Evolutionary conservation across 805 yeast species (phyloP), one percentile per base, ranked within the genome.

Genomic region (Kuraishia borneana): DNA sequence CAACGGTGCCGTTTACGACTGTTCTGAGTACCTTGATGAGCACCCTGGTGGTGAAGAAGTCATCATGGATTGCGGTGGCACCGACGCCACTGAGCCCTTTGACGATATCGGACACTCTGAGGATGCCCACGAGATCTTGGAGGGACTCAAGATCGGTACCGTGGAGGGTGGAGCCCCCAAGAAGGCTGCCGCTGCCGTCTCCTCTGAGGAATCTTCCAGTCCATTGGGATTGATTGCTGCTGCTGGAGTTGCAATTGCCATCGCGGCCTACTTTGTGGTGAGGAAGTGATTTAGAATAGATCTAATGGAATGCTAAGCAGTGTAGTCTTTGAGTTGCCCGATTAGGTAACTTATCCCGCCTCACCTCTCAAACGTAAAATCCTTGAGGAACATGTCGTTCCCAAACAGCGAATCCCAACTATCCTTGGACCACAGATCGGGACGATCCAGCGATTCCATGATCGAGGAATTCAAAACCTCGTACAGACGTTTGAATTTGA

Each of bases 21-120:
- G 82, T 21, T 69, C 89, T 5, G 60, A 63, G 22, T 87, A 88
- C 56, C 63, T 81, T 36, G 66, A 72, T 13, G 74, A 70, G 32
- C 97, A 89, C 55, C 97, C 97, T 3, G 63, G 64, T 44, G 79
- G 79, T 29, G 77, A 76, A 33, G 70, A 79, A 49, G 83, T 89
- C 36, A 69, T 89, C 30, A 55, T 76, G 39, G 79, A 79, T 40
- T 83, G 83, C 46, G 96, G 92, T 14, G 94, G 92, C 3, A 61
- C 56, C 4, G 87, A 80, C 51, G 82, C 83, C 25, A 71, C 85
- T 21, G 80, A 72, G 50, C 75, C 79, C 18, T 80, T 80, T 50
- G 73, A 72, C 45, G 95, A 85, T 51, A 88, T 92, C 53, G 99
- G 99, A 23, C 99, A 92, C 62, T 85, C 97, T 23, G 96, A 88